Conservation (phyloP, 2,329 filamentous ascomycete genomes). For the Xylaria sp. region DNA sequence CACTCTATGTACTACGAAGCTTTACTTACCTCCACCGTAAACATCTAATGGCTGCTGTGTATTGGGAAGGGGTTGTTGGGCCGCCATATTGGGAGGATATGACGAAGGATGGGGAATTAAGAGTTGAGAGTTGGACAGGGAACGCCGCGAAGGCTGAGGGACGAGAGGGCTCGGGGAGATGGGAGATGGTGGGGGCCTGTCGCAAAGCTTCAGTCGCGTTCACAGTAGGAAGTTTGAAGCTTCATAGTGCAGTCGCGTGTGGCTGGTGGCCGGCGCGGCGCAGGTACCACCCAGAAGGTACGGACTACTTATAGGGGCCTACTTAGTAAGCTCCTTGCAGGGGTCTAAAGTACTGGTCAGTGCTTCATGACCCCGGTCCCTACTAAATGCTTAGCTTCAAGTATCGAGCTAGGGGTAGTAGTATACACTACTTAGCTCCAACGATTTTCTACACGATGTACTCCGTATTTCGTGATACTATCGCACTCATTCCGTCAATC, state of each 20-base stretch:
- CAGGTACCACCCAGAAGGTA: no score
- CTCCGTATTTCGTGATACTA: not conserved
- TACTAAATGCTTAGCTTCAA: conserved; percentile 7
- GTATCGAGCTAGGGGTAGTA: not conserved
- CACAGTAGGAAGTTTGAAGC: conserved; percentile 12
- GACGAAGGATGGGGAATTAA: not conserved
- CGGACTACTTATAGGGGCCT: not conserved
- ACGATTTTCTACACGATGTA: not conserved
- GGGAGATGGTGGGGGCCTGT: conserved; percentile 9
- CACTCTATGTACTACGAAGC: conserved; percentile 29
- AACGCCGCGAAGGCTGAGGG: no score
- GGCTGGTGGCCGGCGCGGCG: conserved; percentile 22
- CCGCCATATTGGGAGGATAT: conserved; percentile 40
- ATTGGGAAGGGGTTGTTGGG: conserved; percentile 48
- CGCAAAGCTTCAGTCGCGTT: conserved; percentile 31
- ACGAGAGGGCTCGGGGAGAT: no score
- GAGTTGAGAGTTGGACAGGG: not conserved
- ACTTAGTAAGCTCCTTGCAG: no score
- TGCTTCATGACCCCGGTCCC: not conserved
- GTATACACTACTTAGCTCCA: not conserved
- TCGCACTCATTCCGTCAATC: not conserved
- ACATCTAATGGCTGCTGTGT: conserved; percentile 48
- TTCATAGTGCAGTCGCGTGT: conserved; percentile 22
- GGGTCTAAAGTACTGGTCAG: conserved; percentile 8
- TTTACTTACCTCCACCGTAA: conserved; percentile 48